These are phyloP conservation scores for Metschnikowia baotianmanensis DNA, from an alignment of 805 yeast genomes.

Conservation along the genomic window DNA sequence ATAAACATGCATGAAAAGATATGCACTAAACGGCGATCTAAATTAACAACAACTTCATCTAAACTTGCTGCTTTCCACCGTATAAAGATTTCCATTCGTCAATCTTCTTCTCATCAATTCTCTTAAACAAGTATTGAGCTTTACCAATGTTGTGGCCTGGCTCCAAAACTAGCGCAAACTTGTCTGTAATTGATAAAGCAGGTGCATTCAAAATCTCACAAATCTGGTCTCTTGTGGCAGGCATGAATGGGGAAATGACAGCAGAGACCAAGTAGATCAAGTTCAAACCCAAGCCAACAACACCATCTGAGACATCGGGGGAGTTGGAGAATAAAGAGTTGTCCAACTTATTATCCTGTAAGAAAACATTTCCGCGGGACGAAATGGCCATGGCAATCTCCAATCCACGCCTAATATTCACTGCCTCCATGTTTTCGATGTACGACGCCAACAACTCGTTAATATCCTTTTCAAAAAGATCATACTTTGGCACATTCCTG, in stretches of 20 bases:
- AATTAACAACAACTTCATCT: too few relatives aligned
- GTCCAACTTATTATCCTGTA: conserved; percentile 95
- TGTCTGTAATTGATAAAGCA: conserved; percentile 69
- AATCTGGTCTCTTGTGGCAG: conserved; percentile 71
- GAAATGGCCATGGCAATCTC: conserved; percentile 90
- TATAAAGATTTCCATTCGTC: conserved; percentile 83
- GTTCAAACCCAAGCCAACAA: conserved; percentile 87
- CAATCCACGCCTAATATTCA: conserved; percentile 81
- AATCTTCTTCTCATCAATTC: conserved; percentile 87
- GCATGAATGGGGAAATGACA: conserved; percentile 84
- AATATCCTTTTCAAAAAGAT: conserved; percentile 51
- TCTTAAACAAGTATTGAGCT: conserved; percentile 86
- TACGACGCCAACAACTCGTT: conserved; percentile 60
- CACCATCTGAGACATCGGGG: conserved; percentile 86
- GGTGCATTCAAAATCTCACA: conserved; percentile 82
- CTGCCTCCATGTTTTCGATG: conserved; percentile 70
- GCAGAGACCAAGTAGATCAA: conserved; percentile 84
- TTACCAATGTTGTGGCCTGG: conserved; percentile 87
- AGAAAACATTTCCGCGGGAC: conserved; percentile 89
- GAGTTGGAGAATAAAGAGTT: conserved; percentile 72
- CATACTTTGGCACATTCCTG: conserved; percentile 46
- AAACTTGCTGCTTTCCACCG: conserved; percentile 66
- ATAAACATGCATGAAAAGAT: background rate
- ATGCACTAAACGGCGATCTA: background rate
- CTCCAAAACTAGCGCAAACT: conserved; percentile 63